Conservation (phyloP, 2,329 filamentous ascomycete species). For the Pseudogymnoascus sp. region DNA sequence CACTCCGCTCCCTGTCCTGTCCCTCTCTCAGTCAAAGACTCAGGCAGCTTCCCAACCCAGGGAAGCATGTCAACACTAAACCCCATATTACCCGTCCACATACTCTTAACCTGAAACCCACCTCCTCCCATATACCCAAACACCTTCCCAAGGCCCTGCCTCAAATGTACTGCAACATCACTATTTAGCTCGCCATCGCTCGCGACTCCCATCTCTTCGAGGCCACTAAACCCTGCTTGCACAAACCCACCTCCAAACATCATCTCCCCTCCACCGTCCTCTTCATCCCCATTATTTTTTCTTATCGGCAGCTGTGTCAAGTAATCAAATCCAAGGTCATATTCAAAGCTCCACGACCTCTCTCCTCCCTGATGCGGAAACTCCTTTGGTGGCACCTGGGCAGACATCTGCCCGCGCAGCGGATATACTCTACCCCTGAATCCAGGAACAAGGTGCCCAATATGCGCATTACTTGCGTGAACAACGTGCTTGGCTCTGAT, state of each 20-base stretch:
- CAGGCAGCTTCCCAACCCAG: conserved; percentile 41
- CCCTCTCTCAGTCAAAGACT: conserved; percentile 24
- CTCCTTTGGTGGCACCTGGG: conserved; percentile 36
- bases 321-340: conserved; percentile 57
- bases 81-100: conserved; percentile 45
- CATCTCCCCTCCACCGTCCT: conserved; percentile 36
- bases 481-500: conserved; percentile 45
- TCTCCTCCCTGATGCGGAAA: conserved; percentile 31
- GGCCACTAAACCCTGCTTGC: conserved; percentile 35
- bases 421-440: conserved; percentile 41
- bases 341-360: conserved; percentile 52
- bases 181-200: conserved; percentile 39
- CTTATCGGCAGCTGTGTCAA: conserved; percentile 45
- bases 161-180: conserved; percentile 32
- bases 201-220: conserved; percentile 40
- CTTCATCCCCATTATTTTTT: background rate
- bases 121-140: conserved; percentile 28
- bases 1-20: conserved; percentile 32
- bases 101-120: conserved; percentile 28
- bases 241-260: conserved; percentile 49
- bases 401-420: conserved; percentile 43
- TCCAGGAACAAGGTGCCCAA: conserved; percentile 43
- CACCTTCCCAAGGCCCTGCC: conserved; percentile 36
- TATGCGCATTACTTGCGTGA: conserved; percentile 51
- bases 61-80: conserved; percentile 43